Base-by-base conservation (phyloP, 768 basidiomycete genomes). In the Chalciporus sphaerocephalus region DNA sequence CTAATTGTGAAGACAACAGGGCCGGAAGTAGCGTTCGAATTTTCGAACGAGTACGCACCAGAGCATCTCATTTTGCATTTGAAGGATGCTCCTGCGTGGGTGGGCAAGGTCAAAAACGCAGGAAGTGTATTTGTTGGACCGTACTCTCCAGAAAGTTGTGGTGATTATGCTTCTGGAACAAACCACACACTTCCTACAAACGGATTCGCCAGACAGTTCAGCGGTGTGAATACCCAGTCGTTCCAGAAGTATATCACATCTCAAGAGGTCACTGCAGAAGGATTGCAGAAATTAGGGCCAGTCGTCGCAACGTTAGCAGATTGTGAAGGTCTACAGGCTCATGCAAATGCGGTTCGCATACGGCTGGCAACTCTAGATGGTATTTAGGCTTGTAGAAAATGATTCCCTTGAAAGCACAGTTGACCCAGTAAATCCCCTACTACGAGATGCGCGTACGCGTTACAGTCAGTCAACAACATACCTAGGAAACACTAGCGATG, bases 211-310 rank as follows among this genome's bases (percentile, higher is more conserved):
- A 83, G 92, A 40, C 96, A 98, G 64, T 99, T 94, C 73, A 96
- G 93, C 55, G 96, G 96, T 5, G 96, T 99, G 55, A 97, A 95
- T 71, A 97, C 95, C 1, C 73, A 80, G 8, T 93, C 92, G 2
- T 99, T 98, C 86, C 94, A 97, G 64, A 99, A 99, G 68, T 88
- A 98, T 65, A 97, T 98, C 57, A 99, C 96, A 12, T 93, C 92
- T 5, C 96, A 98, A 64, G 88, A 96, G 63, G 79, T 98, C 18
- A 87, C 92, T 9, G 65, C 73, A 15, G 80, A 75, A 6, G 96
- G 96, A 13, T 72, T 99, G 44, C 73, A 74, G 55, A 70, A 55
- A 11, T 74, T 99, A 24, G 96, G 96, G 4, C 96, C 96, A 10
- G 70, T 86, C 11, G 95, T 98, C 5, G 85, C 78, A 16, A 90